Base-by-base conservation (phyloP, 768 basidiomycete genomes). In the Boletus bicolor region DNA sequence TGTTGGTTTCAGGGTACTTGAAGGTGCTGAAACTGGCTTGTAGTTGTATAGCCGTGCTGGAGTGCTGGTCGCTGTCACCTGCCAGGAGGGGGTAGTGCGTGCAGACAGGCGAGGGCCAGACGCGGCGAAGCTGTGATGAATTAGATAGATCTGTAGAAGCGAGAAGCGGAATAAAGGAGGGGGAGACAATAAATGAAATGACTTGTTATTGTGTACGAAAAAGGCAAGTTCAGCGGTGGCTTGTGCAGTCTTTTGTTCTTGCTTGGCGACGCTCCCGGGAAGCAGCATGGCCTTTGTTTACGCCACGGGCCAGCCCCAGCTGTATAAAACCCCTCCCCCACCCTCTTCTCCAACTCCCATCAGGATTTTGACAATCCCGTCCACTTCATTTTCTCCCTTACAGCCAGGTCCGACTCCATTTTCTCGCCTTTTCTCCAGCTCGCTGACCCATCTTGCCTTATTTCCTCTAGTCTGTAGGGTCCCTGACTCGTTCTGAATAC, bases 81-180 rank as follows among this genome's bases (percentile, higher is more conserved):
- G 86, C 26, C 91, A 93, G 67, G 91, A 92, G 74, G 91, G 90
- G 7, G 86, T 90, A 8, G 76, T 89, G 41, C 80, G 89, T 41
- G 84, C 83, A 32, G 74, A 80, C 60, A 72, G 77, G 59, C 76
- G 79, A 57, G 78, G 74, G 12, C 78, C 79, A 14, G 69, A 69
- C 54, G 54, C 51, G 44, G 61, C 62, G 51, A 68, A 63, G 57
- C 51, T 65, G 52, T 68, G 47, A 54, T 52, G 37, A 45, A 46
- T 52, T 41, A 47, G 44, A 55, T 55, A 43, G 53, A 59, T 58
- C 28, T 59, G 56, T 50, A 24, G 21, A 24, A 57, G 50, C 57
- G 54, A 59, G 54, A 49, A 54, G 59, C 53, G 48, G 64, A 60
- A 60, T 56, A 62, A 64, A 30, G 61, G 26, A 53, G 17, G 49